phyloP scores from a whole-genome alignment of 73 alveolate species.

The Tetrahymena malaccensis region DNA sequence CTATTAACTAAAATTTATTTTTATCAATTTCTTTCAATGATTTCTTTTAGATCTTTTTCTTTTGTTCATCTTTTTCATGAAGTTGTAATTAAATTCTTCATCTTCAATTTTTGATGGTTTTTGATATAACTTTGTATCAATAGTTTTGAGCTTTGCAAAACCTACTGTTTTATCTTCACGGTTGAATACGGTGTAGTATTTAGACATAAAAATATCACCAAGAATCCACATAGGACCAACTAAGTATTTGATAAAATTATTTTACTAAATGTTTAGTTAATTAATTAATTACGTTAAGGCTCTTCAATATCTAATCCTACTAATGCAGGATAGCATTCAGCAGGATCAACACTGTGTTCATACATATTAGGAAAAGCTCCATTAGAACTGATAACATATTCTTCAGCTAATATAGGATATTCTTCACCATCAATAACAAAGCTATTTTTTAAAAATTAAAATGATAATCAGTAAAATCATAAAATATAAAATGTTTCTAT shows the following conservation, averaged over 20 bases:
- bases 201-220: slow-evolving; percentile 56
- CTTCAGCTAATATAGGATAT: not conserved
- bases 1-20: not conserved
- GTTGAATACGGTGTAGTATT: slow-evolving; percentile 42
- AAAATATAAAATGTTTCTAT: too few relatives aligned
- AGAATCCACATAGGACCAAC: slow-evolving; percentile 46
- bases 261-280: not conserved
- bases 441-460: not conserved
- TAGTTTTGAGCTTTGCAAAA: not conserved
- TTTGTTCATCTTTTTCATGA: not conserved
- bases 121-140: not conserved
- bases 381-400: not conserved
- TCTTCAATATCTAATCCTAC: not conserved
- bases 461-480: not conserved
- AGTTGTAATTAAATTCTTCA: not conserved
- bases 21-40: not conserved
- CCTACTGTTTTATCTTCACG: slow-evolving; percentile 46
- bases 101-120: not conserved
- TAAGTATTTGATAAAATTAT: not conserved
- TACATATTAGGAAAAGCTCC: not conserved
- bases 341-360: not conserved
- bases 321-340: not conserved
- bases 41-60: not conserved
- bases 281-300: not conserved
- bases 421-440: slow-evolving; percentile 10